Percentiles rank a stretch among this genome's conserved stretches.
Conservation (phyloP, 208 protist genomes). For the Porcisia hertigi region DNA sequence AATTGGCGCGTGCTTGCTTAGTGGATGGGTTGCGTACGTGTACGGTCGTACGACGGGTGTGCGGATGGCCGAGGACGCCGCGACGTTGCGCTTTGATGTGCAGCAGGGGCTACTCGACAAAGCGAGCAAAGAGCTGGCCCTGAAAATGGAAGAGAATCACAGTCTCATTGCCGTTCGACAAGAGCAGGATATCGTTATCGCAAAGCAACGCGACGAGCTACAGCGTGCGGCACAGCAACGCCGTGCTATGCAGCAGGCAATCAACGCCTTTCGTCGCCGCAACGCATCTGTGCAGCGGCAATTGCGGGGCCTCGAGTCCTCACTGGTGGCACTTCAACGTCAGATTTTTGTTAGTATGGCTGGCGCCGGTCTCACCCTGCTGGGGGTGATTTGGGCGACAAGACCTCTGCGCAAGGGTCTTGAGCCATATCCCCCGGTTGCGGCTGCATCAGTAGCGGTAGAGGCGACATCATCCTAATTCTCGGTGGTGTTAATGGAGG, state of each 20-base stretch:
- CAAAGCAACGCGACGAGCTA: slow-evolving; percentile 21
- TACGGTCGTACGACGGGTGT: slow-evolving; percentile 29
- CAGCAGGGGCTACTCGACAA: slow-evolving; percentile 24
- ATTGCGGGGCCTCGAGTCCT: slow-evolving; percentile 14
- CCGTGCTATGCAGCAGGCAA: slow-evolving; percentile 10
- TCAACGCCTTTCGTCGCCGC: slow-evolving; percentile 16
- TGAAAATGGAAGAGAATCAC: slow-evolving; percentile 16
- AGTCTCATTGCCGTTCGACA: slow-evolving; percentile 8
- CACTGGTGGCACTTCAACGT: slow-evolving; percentile 15
- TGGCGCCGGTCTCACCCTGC: slow-evolving; percentile 17
- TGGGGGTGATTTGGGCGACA: slow-evolving; percentile 23
- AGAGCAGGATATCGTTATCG: slow-evolving; percentile 22
- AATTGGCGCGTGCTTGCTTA: slow-evolving; percentile 24
- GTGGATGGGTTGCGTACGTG: slow-evolving; percentile 36
- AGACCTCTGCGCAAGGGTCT: slow-evolving; percentile 2
- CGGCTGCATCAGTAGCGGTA: not conserved
- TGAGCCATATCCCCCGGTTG: not conserved
- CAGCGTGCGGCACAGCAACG: slow-evolving; percentile 19
- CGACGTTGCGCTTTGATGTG: slow-evolving; percentile 7
- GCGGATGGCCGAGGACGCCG: slow-evolving; percentile 10
- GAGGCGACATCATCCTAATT: not conserved
- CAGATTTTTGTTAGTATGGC: slow-evolving; percentile 19
- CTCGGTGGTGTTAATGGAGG: not conserved
- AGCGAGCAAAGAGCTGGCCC: slow-evolving; percentile 14
- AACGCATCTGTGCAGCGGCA: slow-evolving; percentile 18